Percentiles rank a stretch among this genome's conserved stretches.
Conservation (phyloP, 495 filamentous ascomycete genomes). For the Penicillium silybi region DNA sequence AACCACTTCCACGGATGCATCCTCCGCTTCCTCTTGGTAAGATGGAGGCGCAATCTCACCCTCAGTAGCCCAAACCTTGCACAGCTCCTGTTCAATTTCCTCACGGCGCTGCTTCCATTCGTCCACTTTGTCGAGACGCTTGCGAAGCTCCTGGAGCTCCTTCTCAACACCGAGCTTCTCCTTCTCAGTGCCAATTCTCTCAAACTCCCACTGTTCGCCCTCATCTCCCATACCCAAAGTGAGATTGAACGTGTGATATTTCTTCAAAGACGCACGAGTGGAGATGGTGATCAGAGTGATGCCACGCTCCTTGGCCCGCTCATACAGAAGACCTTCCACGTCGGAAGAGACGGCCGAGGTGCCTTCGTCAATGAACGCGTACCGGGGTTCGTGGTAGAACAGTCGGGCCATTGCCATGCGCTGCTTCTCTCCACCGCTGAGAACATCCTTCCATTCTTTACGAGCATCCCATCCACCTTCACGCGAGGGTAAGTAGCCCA, state of each 20-base stretch:
- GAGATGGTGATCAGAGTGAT: constrained; percentile 95
- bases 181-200: constrained; percentile 84
- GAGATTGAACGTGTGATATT: constrained; percentile 89
- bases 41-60: constrained; percentile 41
- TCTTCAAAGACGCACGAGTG: constrained; percentile 87
- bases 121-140: constrained; percentile 74
- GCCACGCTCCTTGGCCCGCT: constrained; percentile 83
- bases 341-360: constrained; percentile 91
- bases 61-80: constrained; percentile 54
- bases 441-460: constrained; percentile 98
- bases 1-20: constrained; percentile 7
- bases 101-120: constrained; percentile 74
- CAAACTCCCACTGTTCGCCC: constrained; percentile 74
- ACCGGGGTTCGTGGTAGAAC: constrained; percentile 91
- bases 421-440: constrained; percentile 98
- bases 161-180: constrained; percentile 89
- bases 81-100: constrained; percentile 68
- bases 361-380: constrained; percentile 92
- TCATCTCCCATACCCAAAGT: constrained; percentile 69
- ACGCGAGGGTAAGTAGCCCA: constrained; percentile 84
- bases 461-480: constrained; percentile 96
- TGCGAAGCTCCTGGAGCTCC: constrained; percentile 79
- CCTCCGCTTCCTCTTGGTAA: constrained; percentile 23
- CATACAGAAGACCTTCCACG: constrained; percentile 91
- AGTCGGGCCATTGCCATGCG: constrained; percentile 84